phyloP scores from a whole-genome alignment of 495 filamentous ascomycete genomes.

The Bombardia bombarda region DNA sequence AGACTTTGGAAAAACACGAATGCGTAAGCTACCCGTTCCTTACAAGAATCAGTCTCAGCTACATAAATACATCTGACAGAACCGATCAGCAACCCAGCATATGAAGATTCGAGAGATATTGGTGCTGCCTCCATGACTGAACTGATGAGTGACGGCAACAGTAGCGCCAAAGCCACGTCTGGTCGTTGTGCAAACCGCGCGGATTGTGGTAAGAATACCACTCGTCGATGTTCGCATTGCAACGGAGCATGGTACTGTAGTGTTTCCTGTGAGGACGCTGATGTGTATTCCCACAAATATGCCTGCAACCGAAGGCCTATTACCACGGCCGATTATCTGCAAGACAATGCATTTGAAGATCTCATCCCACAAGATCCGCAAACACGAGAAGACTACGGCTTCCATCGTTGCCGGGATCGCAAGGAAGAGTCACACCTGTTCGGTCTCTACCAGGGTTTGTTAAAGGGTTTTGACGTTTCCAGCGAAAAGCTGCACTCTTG shows the following conservation, averaged over 20 bases:
- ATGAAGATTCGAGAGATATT: not conserved
- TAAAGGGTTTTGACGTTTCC: not conserved
- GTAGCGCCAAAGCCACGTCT: not conserved
- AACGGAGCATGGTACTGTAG: conserved; percentile 1
- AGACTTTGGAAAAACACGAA: too few relatives aligned
- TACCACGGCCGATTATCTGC: not conserved
- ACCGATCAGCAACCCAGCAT: too few relatives aligned
- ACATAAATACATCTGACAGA: too few relatives aligned
- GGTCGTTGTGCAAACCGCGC: not conserved
- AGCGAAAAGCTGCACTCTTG: not conserved
- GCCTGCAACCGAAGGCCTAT: not conserved
- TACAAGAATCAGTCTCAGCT: too few relatives aligned
- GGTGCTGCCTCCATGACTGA: not conserved
- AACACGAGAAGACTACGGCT: conserved; percentile 2
- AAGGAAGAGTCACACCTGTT: conserved; percentile 1
- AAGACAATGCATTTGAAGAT: not conserved
- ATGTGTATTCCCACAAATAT: not conserved
- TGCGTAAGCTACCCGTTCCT: too few relatives aligned
- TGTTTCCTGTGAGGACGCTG: not conserved
- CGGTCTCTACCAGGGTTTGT: not conserved
- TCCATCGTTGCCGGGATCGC: not conserved
- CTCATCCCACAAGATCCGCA: not conserved
- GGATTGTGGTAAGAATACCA: not conserved
- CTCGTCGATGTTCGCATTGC: conserved; percentile 1
- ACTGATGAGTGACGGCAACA: not conserved